Evolutionary conservation across 768 basidiomycete species (phyloP).

Genomic region (Boletus coccyginus): DNA sequence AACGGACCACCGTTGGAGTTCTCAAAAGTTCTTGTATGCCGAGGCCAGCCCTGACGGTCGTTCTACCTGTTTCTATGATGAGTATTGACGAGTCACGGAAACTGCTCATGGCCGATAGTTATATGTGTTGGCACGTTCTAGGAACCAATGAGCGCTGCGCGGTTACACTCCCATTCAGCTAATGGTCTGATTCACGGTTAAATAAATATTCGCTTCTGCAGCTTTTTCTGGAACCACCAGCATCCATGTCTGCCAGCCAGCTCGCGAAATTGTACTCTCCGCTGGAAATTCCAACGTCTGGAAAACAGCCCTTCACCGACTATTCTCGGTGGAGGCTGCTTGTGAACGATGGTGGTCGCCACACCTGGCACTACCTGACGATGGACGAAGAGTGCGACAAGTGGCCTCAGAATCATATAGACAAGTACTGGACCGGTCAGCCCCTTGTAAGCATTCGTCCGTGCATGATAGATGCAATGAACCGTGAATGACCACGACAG

Average conservation of each 20-base stretch:
- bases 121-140: not conserved
- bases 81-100: constrained; percentile 82
- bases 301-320: constrained; percentile 68
- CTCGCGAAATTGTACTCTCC: constrained; percentile 41
- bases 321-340: constrained; percentile 77
- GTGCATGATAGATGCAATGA: not conserved
- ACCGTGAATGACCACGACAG: constrained; percentile 33
- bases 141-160: not conserved
- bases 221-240: not conserved
- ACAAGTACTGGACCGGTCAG: constrained; percentile 89
- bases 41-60: constrained; percentile 68
- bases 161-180: not conserved
- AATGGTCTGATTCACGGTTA: constrained; percentile 1
- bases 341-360: constrained; percentile 73
- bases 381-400: constrained; percentile 56
- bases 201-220: not conserved
- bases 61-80: constrained; percentile 76
- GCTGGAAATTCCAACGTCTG: constrained; percentile 49
- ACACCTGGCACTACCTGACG: constrained; percentile 80
- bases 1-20: constrained; percentile 70
- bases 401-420: constrained; percentile 78
- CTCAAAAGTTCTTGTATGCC: constrained; percentile 80
- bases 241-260: constrained; percentile 14
- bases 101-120: constrained; percentile 43
- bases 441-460: constrained; percentile 50